Evolutionary conservation across 305 asterid genomes (phyloP), one percentile per base, ranked within the genome.

Genomic region (Fraxinus latifolia): DNA sequence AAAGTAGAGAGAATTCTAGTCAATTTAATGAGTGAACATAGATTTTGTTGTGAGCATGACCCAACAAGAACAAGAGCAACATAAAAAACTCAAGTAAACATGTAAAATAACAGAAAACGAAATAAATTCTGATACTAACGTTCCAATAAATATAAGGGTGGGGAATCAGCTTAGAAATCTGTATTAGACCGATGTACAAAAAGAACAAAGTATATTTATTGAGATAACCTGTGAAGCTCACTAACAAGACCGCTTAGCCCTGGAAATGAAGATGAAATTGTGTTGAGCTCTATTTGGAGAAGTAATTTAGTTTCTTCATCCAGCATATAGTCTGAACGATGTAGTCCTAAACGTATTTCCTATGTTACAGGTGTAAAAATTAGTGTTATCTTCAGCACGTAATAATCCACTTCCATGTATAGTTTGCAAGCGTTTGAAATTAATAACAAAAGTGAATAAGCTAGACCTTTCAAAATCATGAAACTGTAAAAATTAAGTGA

Each of bases 241-340:
- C 91, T 92, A 86, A 96, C 97, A 85, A 93, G 95, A 87, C 97
- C 82, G 90, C 97, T 85, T 87, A 96, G 88, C 81, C 98, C 99
- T 44, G 98, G 87, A 89, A 94, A 96, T 77, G 99, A 96, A 76
- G 95, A 94, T 67, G 99, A 91, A 81, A 96, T 96, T 74, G 99
- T 94, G 87, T 96, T 96, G 86, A 96, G 92, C 95, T 96, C 99
- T 86, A 96, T 93, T 86, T 96, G 99, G 85, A 94, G 93, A 88
- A 96, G 99, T 74, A 87, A 85, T 87, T 91, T 91, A 79, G 99
- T 93, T 87, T 96, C 89, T 78, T 93, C 94, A 80, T 94, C 99
- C 90, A 96, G 88, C 98, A 94, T 96, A 80, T 96, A 96, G 88
- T 96, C 98, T 55, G 98, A 96, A 72, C 99, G 98, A 83, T 96